A percentile compares a stretch with the other conserved stretches of the same genome.
These are phyloP conservation scores for Fagopyrum esculentum DNA, from an alignment of 148 eudicot genomes.

Conservation along the genomic window DNA sequence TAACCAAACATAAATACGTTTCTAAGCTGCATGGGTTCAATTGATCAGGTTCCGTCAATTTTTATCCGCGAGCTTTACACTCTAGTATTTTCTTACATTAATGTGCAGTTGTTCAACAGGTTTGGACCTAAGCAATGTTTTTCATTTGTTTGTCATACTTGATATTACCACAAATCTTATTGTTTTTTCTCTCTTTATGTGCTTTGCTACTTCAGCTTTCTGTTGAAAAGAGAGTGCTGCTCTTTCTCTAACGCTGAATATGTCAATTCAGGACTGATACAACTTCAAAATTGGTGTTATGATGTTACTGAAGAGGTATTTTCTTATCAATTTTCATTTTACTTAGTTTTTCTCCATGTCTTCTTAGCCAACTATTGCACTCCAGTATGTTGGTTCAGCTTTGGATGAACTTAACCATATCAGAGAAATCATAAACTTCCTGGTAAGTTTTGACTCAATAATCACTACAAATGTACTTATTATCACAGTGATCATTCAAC, in stretches of 20 bases:
- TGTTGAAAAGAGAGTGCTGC: slow-evolving; percentile 62
- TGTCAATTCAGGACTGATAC: slow-evolving; percentile 48
- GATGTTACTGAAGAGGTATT: slow-evolving; percentile 73
- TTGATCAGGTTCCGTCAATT: slow-evolving; percentile 68
- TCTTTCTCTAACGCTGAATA: slow-evolving; percentile 57
- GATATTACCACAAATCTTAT: neutral
- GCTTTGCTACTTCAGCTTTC: slow-evolving; percentile 30
- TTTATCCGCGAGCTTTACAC: slow-evolving; percentile 74
- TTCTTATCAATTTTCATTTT: neutral
- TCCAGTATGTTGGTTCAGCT: slow-evolving; percentile 76
- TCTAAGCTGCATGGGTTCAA: neutral
- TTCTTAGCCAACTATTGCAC: slow-evolving; percentile 18
- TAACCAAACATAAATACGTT: too few species aligned
- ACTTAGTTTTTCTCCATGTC: neutral
- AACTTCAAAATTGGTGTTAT: slow-evolving; percentile 49
- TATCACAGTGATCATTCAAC: neutral
- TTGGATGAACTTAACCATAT: slow-evolving; percentile 96
- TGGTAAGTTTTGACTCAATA: neutral
- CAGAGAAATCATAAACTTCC: slow-evolving; percentile 77
- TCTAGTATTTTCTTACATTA: slow-evolving; percentile 80
- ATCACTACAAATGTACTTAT: neutral
- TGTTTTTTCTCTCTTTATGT: neutral
- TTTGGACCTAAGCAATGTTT: slow-evolving; percentile 15
- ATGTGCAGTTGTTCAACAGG: slow-evolving; percentile 94
- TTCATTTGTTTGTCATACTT: neutral